Conservation (phyloP, 2,329 filamentous ascomycete species). For the Arthroderma sp. region DNA sequence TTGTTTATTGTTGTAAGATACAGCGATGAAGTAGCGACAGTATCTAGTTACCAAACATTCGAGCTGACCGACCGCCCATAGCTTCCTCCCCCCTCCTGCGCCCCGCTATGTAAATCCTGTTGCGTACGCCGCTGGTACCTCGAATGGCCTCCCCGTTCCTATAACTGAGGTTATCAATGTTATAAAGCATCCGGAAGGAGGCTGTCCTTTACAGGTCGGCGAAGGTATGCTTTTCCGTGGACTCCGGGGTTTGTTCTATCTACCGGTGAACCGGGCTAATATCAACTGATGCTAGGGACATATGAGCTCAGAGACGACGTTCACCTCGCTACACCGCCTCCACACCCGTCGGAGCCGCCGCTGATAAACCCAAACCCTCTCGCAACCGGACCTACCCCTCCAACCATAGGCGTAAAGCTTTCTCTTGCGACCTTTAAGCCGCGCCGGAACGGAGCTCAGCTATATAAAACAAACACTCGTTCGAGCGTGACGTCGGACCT, state of each 20-base stretch:
- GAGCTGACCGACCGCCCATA: conserved; percentile 33
- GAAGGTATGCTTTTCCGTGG: conserved; percentile 52
- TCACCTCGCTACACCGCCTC: conserved; percentile 82
- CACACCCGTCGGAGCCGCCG: conserved; percentile 87
- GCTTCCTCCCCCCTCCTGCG: conserved; percentile 72
- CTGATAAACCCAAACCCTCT: conserved; percentile 81
- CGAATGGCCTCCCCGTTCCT: conserved; percentile 54
- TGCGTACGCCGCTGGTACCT: conserved; percentile 60
- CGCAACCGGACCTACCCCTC: conserved; percentile 71
- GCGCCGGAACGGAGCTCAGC: conserved; percentile 35
- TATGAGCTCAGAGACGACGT: conserved; percentile 86
- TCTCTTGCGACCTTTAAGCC: conserved; percentile 62
- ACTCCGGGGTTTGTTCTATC: not conserved
- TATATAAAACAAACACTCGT: conserved; percentile 44
- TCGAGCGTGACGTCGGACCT: conserved; percentile 29
- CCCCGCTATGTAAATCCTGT: conserved; percentile 67
- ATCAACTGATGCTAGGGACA: conserved; percentile 48
- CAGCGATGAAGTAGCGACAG: not conserved
- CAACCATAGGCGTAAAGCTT: conserved; percentile 70
- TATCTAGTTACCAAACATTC: not conserved
- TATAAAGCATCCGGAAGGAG: conserved; percentile 65
- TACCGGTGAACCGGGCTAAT: not conserved
- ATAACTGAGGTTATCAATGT: conserved; percentile 93
- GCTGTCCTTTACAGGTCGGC: conserved; percentile 82
- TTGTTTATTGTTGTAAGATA: not conserved